Base-by-base conservation (phyloP, 768 basidiomycete species). In the Tulasnella calospora region DNA sequence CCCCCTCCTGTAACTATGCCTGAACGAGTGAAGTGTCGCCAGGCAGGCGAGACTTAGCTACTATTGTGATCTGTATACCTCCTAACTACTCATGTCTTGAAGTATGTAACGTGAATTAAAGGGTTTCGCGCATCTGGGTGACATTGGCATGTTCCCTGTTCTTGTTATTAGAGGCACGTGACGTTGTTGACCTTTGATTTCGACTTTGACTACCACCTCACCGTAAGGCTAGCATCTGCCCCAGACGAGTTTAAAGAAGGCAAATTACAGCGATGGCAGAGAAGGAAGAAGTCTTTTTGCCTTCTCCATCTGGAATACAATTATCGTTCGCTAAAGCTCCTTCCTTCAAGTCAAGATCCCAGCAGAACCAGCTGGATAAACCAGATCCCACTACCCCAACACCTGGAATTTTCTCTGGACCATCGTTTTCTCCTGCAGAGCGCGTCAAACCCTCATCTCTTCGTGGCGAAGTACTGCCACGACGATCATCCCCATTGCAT, bases 41-140 rank as follows among this genome's bases (percentile, higher is more conserved):
- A 3, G 61, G 33, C 13, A 33, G 2, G 23, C 12, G 61, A 67
- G 12, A 15, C 17, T 35, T 67, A 67, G 61, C 61, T 35, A 67
- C 33, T 35, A 67, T 67, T 27, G 61, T 35, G 61, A 67, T 67
- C 12, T 67, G 61, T 67, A 35, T 35, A 67, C 33, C 61, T 67
- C 27, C 23, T 67, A 30, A 35, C 61, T 67, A 67, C 61, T 67
- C 61, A 67, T 67, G 23, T 67, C 33, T 67, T 67, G 61, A 67
- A 67, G 33, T 67, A 67, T 67, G 61, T 67, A 67, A 30, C 61
- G 27, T 67, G 61, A 67, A 67, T 67, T 67, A 51, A 51, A 23
- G 23, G 1, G 51, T 23, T 6, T 51, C n/a, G 21, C 7, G 2
- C 8, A 23, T n/a, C 21, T n/a, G n/a, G 3, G 23, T 23, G 51